Base-by-base conservation (phyloP, 148 eudicot genomes). In the Cornus suecica region DNA sequence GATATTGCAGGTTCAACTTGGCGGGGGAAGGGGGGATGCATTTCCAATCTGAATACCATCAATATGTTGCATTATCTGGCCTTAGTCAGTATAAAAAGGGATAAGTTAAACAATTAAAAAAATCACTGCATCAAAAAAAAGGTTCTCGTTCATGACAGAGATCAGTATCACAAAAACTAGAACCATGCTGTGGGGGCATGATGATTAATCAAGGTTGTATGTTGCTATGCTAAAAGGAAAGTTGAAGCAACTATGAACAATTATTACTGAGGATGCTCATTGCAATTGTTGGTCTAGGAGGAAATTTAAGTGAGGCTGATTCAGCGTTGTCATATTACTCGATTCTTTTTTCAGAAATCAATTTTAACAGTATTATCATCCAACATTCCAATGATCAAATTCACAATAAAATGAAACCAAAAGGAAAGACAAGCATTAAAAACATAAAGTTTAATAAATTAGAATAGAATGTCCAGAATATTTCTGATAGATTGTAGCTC, bases 351-450 rank as follows among this genome's bases (percentile, higher is more conserved):
- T 48, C 14, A 67, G 26, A 67, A 31, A 31, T 27, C 16, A 8
- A 67, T 20, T 67, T 67, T 20, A 18, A 31, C 10, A 3, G 20
- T 37, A 37, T 0, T 31, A 20, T 2, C 42, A 20, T 22, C 48
- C 70, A 67, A 67, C 22, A 30, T 31, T 67, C 70, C 4, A 16
- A 14, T 13, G 68, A 15, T 65, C 68, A 65, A 28, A 65, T 72
- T 48, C 20, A 16, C 3, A 48, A 48, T 16, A 48, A 48, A 48
- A 48, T 48, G 15, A 16, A 3, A 30, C 15, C 31, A 56, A 14
- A 66, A 66, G 1, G 11, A 15, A 2, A 22, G 42, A 66, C n/a
- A 20, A 5, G 4, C 42, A 66, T 18, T 34, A 66, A 2, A 72
- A 34, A 14, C 32, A 61, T 23, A 72, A 61, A 23, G 31, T 8